These are phyloP conservation scores for Hyphodiscus sp. DNA, from an alignment of 2,329 filamentous ascomycete genomes.

Conservation along the genomic window DNA sequence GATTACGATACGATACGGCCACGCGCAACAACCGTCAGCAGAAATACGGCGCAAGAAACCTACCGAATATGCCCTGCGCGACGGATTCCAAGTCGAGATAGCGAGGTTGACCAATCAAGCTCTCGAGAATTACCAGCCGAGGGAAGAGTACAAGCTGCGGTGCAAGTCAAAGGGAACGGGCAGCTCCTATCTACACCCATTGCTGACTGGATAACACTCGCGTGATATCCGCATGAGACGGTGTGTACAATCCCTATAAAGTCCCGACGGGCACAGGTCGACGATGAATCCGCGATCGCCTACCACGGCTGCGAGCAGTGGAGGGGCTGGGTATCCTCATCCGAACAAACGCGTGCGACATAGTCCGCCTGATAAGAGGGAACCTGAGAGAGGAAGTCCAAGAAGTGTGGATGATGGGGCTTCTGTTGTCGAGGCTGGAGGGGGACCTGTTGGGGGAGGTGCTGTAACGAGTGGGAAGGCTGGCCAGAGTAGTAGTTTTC, in stretches of 20 bases:
- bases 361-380: constrained; percentile 38
- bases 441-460: constrained; percentile 31
- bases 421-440: not conserved
- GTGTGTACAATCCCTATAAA: not conserved
- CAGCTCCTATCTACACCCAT: not conserved
- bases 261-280: not conserved
- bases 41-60: not conserved
- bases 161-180: no score
- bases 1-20: not conserved
- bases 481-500: constrained; percentile 61
- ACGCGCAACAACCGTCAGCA: not conserved
- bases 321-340: constrained; percentile 39
- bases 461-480: constrained; percentile 34
- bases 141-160: not conserved
- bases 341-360: constrained; percentile 53
- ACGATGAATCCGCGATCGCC: constrained; percentile 42
- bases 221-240: not conserved
- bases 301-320: constrained; percentile 35
- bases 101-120: not conserved
- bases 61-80: not conserved
- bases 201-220: not conserved
- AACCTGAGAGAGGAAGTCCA: constrained; percentile 14
- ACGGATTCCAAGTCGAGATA: not conserved
- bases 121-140: not conserved
- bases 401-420: constrained; percentile 16